Conservation (phyloP, 768 basidiomycete genomes). For the Floccularia luteovirens region DNA sequence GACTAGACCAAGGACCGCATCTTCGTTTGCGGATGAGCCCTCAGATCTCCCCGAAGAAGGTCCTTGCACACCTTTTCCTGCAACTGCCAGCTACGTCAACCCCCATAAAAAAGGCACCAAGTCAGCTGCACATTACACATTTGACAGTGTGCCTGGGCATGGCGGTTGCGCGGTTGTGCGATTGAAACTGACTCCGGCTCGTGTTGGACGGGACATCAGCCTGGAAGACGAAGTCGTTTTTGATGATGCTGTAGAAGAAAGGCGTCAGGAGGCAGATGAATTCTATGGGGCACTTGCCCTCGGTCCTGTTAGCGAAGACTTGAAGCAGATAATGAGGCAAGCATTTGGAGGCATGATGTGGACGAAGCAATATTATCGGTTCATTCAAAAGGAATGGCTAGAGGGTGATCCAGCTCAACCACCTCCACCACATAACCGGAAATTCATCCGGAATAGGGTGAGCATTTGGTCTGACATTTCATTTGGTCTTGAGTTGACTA, state of each 20-base stretch:
- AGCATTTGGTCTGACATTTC: constrained; percentile 12
- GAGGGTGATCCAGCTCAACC: constrained; percentile 95
- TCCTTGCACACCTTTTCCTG: constrained; percentile 54
- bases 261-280: constrained; percentile 91
- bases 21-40: constrained; percentile 28
- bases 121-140: constrained; percentile 85
- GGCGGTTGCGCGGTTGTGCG: constrained; percentile 96
- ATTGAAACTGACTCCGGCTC: constrained; percentile 79
- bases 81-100: constrained; percentile 62
- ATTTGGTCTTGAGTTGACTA: neutral
- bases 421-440: constrained; percentile 85
- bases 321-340: constrained; percentile 95
- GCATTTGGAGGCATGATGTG: constrained; percentile 96
- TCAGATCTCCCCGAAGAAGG: constrained; percentile 41
- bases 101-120: constrained; percentile 88
- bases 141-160: constrained; percentile 77
- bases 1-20: constrained; percentile 43
- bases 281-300: constrained; percentile 80
- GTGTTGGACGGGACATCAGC: constrained; percentile 67
- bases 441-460: constrained; percentile 77
- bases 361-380: constrained; percentile 97
- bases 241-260: constrained; percentile 84
- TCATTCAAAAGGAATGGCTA: constrained; percentile 95
- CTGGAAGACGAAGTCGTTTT: constrained; percentile 85
- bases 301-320: constrained; percentile 85